Conservation (phyloP, 2,329 filamentous ascomycete species). For the Orbilia oligospora region DNA sequence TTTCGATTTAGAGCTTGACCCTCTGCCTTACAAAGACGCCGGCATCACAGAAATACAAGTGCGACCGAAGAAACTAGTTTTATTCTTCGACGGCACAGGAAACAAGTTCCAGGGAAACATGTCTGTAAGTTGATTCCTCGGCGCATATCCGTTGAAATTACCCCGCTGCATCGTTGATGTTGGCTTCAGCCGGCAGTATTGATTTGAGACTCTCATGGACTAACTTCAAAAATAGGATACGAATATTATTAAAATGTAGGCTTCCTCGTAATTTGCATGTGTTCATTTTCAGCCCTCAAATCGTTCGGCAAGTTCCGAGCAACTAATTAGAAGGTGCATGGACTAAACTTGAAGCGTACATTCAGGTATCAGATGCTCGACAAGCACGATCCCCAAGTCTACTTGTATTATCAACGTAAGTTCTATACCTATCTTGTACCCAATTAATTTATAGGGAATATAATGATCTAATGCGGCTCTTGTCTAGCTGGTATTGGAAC, state of each 20-base stretch:
- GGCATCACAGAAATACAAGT: conserved; percentile 59
- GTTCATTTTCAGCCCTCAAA: not conserved
- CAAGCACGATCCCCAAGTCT: conserved; percentile 58
- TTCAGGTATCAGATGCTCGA: conserved; percentile 60
- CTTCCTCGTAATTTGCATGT: not conserved
- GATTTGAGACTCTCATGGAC: not conserved
- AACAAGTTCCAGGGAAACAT: conserved; percentile 76
- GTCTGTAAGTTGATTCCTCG: conserved; percentile 73
- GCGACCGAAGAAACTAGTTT: conserved; percentile 70
- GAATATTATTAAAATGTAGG: conserved; percentile 60
- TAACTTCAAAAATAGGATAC: conserved; percentile 46
- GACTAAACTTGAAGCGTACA: conserved; percentile 67
- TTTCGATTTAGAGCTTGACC: conserved; percentile 54
- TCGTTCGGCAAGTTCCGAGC: conserved; percentile 15
- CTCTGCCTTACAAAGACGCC: conserved; percentile 53
- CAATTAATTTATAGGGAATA: not conserved
- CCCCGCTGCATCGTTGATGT: not conserved
- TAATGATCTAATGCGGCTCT: conserved; percentile 16
- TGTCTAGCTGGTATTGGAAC: conserved; percentile 77
- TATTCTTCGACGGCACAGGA: conserved; percentile 77
- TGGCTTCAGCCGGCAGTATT: not conserved
- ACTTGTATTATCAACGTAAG: conserved; percentile 75
- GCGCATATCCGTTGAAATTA: not conserved
- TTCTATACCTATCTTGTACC: not conserved
- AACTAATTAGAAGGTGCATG: not conserved